These are phyloP conservation scores for Sugiyamaella xylanicola DNA, from an alignment of 1,139 yeast species.

Conservation along the genomic window DNA sequence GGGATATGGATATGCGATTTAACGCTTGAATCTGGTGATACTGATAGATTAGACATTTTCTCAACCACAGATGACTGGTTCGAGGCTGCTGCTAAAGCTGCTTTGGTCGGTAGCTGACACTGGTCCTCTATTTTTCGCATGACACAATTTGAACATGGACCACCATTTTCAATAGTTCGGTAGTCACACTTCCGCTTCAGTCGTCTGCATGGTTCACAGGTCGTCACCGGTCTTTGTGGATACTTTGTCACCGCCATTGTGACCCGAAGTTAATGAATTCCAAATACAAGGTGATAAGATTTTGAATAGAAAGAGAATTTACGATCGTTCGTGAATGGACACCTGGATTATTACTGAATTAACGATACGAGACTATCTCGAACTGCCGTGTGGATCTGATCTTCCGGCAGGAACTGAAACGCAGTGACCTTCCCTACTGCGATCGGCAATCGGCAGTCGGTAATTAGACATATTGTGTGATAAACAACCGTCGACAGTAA, in stretches of 20 bases:
- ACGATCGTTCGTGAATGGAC: no score
- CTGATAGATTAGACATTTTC: neutral
- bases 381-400: no score
- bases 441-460: no score
- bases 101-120: conserved; percentile 28
- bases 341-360: no score
- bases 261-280: no score
- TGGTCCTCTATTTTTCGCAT: conserved; percentile 23
- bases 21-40: neutral
- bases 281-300: no score
- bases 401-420: no score
- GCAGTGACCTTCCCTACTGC: no score
- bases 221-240: conserved; percentile 13
- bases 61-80: neutral
- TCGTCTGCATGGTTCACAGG: conserved; percentile 23
- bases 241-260: conserved; percentile 8
- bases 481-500: no score
- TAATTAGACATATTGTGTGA: no score
- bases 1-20: neutral
- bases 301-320: no score
- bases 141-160: conserved; percentile 24
- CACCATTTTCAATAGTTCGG: conserved; percentile 17
- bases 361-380: no score
- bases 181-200: conserved; percentile 24
- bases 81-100: neutral